Conservation (phyloP, 257 asterid genomes). For the Prunella vulgaris region DNA sequence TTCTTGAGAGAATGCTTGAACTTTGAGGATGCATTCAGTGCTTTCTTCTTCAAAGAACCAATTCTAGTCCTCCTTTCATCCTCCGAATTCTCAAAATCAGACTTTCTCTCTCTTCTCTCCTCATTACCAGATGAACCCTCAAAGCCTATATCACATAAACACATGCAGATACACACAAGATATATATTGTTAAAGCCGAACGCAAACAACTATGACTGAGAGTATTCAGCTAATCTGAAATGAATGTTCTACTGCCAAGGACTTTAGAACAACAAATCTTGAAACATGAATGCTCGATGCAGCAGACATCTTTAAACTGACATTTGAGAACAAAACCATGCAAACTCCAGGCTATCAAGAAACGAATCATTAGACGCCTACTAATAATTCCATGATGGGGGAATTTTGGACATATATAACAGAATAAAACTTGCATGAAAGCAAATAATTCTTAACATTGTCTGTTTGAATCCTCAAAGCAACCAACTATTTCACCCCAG, state of each 20-base stretch:
- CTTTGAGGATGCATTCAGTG: constrained; percentile 75
- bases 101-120: constrained; percentile 80
- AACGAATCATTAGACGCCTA: not conserved
- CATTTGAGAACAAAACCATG: not conserved
- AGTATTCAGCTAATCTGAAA: not conserved
- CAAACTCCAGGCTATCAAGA: constrained; percentile 1
- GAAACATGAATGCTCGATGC: not conserved
- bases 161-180: constrained; percentile 12
- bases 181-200: not conserved
- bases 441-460: not conserved
- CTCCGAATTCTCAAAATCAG: constrained; percentile 86
- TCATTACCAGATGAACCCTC: constrained; percentile 77
- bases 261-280: not conserved
- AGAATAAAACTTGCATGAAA: not conserved
- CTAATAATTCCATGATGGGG: not conserved
- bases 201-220: not conserved
- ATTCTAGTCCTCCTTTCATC: constrained; percentile 80
- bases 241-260: not conserved
- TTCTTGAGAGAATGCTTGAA: constrained; percentile 85
- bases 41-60: constrained; percentile 76
- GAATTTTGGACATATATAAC: not conserved
- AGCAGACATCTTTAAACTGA: constrained; percentile 2
- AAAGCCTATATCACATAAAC: constrained; percentile 44
- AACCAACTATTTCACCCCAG: not conserved
- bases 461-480: not conserved